Evolutionary conservation across 805 yeast species (phyloP).

Genomic region (Candida golubevii): DNA sequence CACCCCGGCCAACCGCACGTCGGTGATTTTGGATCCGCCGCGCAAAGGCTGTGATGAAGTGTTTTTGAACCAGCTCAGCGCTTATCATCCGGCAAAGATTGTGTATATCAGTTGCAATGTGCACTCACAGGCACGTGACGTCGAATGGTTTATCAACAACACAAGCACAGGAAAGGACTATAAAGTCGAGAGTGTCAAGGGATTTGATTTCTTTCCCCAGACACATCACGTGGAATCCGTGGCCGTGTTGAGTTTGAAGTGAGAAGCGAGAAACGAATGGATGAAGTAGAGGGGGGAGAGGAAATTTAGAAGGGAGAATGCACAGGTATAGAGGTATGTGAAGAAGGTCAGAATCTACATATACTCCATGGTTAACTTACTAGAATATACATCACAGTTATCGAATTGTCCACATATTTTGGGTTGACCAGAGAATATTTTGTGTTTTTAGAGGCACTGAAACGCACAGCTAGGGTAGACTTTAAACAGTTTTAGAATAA

Average conservation of each 20-base stretch:
- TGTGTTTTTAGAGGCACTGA: too few species aligned
- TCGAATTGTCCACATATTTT: too few species aligned
- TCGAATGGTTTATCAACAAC: conserved; percentile 72
- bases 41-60: conserved; percentile 93
- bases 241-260: conserved; percentile 50
- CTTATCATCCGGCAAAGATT: conserved; percentile 75
- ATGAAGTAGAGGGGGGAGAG: too few species aligned
- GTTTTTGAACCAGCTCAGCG: conserved; percentile 80
- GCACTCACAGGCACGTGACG: conserved; percentile 93
- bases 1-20: conserved; percentile 70
- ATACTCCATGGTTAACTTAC: too few species aligned
- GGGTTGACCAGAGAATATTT: too few species aligned
- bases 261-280: background rate
- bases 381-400: too few species aligned
- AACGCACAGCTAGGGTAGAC: too few species aligned
- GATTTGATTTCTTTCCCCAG: conserved; percentile 96
- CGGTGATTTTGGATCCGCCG: conserved; percentile 94
- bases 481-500: too few species aligned
- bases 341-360: too few species aligned
- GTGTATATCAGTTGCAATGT: conserved; percentile 98
- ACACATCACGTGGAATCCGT: conserved; percentile 91
- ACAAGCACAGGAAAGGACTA: conserved; percentile 62
- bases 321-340: too few species aligned
- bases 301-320: too few species aligned
- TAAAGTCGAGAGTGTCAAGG: conserved; percentile 76